phyloP scores from a whole-genome alignment of 768 basidiomycete species.

The Suillus spraguei region DNA sequence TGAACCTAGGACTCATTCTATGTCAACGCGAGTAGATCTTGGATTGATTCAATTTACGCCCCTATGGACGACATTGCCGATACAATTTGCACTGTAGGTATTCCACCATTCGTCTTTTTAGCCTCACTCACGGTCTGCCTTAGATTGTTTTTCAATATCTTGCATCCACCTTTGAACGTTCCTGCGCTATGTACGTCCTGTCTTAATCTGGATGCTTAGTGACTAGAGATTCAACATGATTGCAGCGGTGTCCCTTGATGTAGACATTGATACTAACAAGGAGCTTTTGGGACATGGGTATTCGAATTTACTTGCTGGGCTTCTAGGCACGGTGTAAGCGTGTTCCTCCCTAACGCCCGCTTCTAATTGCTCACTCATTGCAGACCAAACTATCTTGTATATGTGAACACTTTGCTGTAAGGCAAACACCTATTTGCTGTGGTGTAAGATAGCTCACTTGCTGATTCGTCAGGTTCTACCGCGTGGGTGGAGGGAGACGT shows the following conservation, averaged over 20 bases:
- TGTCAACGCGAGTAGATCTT: conserved; percentile 49
- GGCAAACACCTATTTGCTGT: conserved; percentile 21
- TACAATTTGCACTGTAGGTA: conserved; percentile 87
- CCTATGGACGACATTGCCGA: conserved; percentile 85
- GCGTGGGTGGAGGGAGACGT: conserved; percentile 87
- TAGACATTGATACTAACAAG: conserved; percentile 89
- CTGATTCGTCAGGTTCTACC: conserved; percentile 66
- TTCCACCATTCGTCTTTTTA: conserved; percentile 33
- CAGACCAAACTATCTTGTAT: conserved; percentile 85
- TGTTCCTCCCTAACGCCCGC: conserved; percentile 1
- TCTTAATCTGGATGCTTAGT: neutral
- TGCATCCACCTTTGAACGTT: conserved; percentile 87
- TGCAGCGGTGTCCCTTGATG: conserved; percentile 82
- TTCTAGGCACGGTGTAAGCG: conserved; percentile 78
- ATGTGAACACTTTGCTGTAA: conserved; percentile 83
- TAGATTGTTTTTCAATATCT: conserved; percentile 81
- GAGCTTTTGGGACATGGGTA: conserved; percentile 93
- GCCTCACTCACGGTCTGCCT: conserved; percentile 1
- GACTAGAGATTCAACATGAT: neutral
- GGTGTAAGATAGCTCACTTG: neutral
- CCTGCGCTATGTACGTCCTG: conserved; percentile 72
- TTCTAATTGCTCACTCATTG: conserved; percentile 11
- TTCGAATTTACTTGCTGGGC: conserved; percentile 83
- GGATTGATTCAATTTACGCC: conserved; percentile 59
- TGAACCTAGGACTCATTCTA: neutral